Percentiles rank a stretch among this genome's conserved stretches.
Evolutionary conservation across 1,284 basidiomycete genomes (phyloP).

Genomic region (Ganoderma lucidum): DNA sequence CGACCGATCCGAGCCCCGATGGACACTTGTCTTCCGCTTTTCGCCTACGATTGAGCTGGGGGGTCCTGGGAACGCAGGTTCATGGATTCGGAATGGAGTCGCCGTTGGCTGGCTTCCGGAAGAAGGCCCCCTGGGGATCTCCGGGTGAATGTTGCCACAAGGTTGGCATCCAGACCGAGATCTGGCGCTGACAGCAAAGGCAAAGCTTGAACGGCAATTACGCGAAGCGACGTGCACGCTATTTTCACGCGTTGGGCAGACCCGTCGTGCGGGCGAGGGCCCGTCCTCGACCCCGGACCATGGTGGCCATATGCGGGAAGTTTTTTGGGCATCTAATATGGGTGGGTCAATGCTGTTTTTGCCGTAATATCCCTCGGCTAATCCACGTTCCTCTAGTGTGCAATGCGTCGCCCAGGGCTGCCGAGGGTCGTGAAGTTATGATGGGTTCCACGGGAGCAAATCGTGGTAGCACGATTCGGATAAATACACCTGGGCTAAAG

Average conservation of each 20-base stretch:
- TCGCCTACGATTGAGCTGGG: constrained; percentile 23
- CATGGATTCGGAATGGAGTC: constrained; percentile 24
- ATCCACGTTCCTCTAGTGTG: constrained; percentile 30
- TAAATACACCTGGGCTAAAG: constrained; percentile 26
- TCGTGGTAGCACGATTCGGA: constrained; percentile 11
- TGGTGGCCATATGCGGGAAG: constrained; percentile 25
- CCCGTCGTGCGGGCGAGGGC: constrained; percentile 22
- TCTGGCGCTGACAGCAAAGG: constrained; percentile 26
- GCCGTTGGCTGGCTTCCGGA: constrained; percentile 25
- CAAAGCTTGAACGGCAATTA: constrained; percentile 34
- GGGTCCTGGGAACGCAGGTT: constrained; percentile 24
- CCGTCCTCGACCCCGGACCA: constrained; percentile 25
- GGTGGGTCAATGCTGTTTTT: constrained; percentile 22
- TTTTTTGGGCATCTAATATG: constrained; percentile 11
- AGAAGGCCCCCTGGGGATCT: constrained; percentile 30
- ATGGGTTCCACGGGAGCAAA: constrained; percentile 26
- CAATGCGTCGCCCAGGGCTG: constrained; percentile 21
- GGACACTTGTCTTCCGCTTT: constrained; percentile 29
- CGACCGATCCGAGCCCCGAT: constrained; percentile 24
- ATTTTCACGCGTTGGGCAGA: constrained; percentile 28
- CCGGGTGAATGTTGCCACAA: constrained; percentile 25
- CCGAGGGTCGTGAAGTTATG: constrained; percentile 24
- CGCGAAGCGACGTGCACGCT: constrained; percentile 15
- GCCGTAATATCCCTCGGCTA: constrained; percentile 31
- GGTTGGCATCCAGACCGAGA: constrained; percentile 25